phyloP scores from a whole-genome alignment of 805 yeast genomes.

The Metschnikowia lachancei region DNA sequence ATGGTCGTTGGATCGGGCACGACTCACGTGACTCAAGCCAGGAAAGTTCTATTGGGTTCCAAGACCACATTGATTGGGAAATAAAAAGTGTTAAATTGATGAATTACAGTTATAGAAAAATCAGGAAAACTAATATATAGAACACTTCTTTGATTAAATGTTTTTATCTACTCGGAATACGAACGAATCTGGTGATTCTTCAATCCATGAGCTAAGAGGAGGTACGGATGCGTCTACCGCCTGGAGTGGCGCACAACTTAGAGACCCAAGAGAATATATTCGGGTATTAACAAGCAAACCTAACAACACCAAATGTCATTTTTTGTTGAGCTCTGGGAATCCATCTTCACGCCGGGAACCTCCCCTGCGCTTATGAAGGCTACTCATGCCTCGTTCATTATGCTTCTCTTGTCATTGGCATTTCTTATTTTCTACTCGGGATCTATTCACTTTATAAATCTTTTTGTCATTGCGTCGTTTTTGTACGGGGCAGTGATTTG shows the following conservation, averaged over 20 bases:
- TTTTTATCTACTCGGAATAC: no score
- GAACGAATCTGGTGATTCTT: not conserved
- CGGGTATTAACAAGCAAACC: not conserved
- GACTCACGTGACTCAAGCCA: constrained; percentile 16
- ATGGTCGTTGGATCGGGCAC: constrained; percentile 9
- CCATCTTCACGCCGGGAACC: constrained; percentile 89
- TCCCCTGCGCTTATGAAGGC: constrained; percentile 87
- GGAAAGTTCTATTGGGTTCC: not conserved
- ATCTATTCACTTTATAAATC: constrained; percentile 63
- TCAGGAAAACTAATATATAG: no score
- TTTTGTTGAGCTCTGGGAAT: constrained; percentile 76
- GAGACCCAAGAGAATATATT: not conserved
- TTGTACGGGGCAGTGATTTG: constrained; percentile 83
- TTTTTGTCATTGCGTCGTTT: constrained; percentile 53
- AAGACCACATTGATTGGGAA: not conserved
- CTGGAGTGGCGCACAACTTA: constrained; percentile 1
- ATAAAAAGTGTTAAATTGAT: no score
- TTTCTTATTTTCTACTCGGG: constrained; percentile 59
- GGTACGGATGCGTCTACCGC: not conserved
- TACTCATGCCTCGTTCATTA: constrained; percentile 77
- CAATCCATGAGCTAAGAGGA: not conserved
- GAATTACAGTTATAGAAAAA: no score
- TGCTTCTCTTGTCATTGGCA: constrained; percentile 55
- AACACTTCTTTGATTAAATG: not conserved
- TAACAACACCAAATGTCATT: constrained; percentile 33